Evolutionary conservation across 352 stramenopile genomes (phyloP).

Genomic region (Phytophthora capsici): DNA sequence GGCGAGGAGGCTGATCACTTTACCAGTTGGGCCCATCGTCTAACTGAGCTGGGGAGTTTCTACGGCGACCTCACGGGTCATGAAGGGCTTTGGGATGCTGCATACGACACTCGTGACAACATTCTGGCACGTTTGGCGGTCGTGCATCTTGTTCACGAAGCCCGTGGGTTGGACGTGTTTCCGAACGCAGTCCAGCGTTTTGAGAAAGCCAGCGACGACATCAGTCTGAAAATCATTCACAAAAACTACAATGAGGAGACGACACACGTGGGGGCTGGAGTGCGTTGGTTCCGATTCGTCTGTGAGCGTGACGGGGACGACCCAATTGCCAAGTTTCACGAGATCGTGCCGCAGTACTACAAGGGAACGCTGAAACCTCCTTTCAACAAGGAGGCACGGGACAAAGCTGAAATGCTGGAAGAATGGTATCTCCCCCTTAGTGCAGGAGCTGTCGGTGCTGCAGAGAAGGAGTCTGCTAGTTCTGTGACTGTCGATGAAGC

Average conservation of each 20-base stretch:
- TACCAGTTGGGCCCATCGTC: conserved; percentile 49
- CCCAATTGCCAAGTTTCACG: conserved; percentile 50
- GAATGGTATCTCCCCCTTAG: conserved; percentile 59
- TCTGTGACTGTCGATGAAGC: conserved; percentile 14
- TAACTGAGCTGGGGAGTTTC: conserved; percentile 52
- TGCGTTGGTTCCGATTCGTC: conserved; percentile 53
- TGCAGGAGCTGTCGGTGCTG: conserved; percentile 8
- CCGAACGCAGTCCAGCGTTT: conserved; percentile 56
- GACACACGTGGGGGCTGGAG: conserved; percentile 49
- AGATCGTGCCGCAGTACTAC: conserved; percentile 59
- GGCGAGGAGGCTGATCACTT: conserved; percentile 63
- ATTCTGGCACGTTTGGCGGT: conserved; percentile 54
- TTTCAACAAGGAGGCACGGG: conserved; percentile 61
- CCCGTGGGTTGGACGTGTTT: conserved; percentile 61
- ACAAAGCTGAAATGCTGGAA: conserved; percentile 49
- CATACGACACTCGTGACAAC: conserved; percentile 45
- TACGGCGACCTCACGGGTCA: conserved; percentile 61
- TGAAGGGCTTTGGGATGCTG: conserved; percentile 61
- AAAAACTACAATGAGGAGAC: conserved; percentile 64
- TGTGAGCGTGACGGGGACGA: conserved; percentile 42
- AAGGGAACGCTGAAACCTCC: conserved; percentile 57
- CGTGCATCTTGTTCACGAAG: conserved; percentile 68
- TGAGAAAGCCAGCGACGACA: conserved; percentile 48
- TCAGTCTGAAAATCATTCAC: conserved; percentile 50
- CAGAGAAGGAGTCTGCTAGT: conserved; percentile 2